Percentiles rank a stretch among this genome's conserved stretches.
Conservation (phyloP, 2,329 filamentous ascomycete species). For the Ascochyta pisi region DNA sequence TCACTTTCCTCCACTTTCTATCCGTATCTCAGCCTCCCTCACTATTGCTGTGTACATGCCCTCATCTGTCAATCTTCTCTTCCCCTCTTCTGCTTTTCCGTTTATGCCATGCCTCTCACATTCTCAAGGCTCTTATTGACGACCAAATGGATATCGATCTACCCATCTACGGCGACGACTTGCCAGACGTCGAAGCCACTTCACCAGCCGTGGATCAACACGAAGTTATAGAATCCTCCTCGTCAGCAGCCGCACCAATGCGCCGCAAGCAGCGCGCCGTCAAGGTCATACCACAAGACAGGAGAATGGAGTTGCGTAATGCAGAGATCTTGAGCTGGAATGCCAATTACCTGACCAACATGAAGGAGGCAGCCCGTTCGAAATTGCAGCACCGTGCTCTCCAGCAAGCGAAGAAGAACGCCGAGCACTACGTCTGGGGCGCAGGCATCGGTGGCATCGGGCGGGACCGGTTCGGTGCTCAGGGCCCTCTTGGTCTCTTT, state of each 20-base stretch:
- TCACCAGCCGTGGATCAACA: slow-evolving; percentile 24
- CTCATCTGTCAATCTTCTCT: slow-evolving; percentile 7
- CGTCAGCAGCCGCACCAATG: slow-evolving; percentile 50
- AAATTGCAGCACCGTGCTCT: slow-evolving; percentile 54
- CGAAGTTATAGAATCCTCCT: slow-evolving; percentile 45
- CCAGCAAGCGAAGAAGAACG: slow-evolving; percentile 66
- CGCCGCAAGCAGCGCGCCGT: slow-evolving; percentile 46
- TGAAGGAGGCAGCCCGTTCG: slow-evolving; percentile 56
- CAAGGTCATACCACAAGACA: slow-evolving; percentile 58
- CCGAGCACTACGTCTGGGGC: slow-evolving; percentile 66
- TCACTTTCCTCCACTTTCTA: background rate
- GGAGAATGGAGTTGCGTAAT: slow-evolving; percentile 61
- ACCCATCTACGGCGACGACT: slow-evolving; percentile 43
- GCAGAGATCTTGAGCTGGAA: slow-evolving; percentile 65
- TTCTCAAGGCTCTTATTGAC: slow-evolving; percentile 26
- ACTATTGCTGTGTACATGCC: slow-evolving; percentile 7
- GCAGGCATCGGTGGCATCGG: slow-evolving; percentile 64
- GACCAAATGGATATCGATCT: slow-evolving; percentile 42
- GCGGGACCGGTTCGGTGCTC: slow-evolving; percentile 33
- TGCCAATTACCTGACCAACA: slow-evolving; percentile 65
- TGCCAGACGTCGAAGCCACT: slow-evolving; percentile 41
- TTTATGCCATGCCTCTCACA: slow-evolving; percentile 12
- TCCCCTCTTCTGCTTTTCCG: background rate
- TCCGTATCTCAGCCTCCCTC: background rate
- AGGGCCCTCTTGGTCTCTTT: slow-evolving; percentile 63